Percentiles rank a stretch among this genome's conserved stretches.
phyloP scores from a whole-genome alignment of 2,329 filamentous ascomycete genomes.

The Kalaharituber pfeilii region DNA sequence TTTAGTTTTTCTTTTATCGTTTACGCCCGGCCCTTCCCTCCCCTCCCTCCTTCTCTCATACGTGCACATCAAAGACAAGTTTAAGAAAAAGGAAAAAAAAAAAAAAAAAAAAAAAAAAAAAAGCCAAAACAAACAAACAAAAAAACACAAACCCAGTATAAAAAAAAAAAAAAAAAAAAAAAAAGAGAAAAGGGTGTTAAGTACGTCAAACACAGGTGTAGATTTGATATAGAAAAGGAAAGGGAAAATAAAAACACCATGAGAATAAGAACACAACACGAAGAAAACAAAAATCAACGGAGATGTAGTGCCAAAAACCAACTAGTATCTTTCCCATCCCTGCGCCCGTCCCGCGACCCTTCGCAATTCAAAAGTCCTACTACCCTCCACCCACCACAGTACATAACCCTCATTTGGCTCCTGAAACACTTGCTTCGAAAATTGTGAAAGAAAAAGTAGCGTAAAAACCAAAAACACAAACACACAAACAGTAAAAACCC shows the following conservation, averaged over 20 bases:
- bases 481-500: neutral
- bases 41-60: neutral
- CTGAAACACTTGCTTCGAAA: constrained; percentile 6
- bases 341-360: neutral
- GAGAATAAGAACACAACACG: constrained; percentile 6
- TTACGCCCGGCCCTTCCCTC: no score
- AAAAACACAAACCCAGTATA: constrained; percentile 3
- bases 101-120: neutral
- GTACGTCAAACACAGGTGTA: constrained; percentile 5
- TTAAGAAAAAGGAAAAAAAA: neutral
- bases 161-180: constrained; percentile 10
- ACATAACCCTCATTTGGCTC: neutral
- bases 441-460: constrained; percentile 6
- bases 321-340: neutral
- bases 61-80: neutral
- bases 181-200: constrained; percentile 6
- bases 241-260: constrained; percentile 6
- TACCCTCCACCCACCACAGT: neutral
- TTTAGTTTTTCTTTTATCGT: no score
- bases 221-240: constrained; percentile 5
- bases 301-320: no score
- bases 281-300: constrained; percentile 2
- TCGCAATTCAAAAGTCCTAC: neutral
- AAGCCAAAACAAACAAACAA: neutral
- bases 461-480: constrained; percentile 10